Base-by-base conservation (phyloP, 768 basidiomycete species). In the Ramaria sp. region DNA sequence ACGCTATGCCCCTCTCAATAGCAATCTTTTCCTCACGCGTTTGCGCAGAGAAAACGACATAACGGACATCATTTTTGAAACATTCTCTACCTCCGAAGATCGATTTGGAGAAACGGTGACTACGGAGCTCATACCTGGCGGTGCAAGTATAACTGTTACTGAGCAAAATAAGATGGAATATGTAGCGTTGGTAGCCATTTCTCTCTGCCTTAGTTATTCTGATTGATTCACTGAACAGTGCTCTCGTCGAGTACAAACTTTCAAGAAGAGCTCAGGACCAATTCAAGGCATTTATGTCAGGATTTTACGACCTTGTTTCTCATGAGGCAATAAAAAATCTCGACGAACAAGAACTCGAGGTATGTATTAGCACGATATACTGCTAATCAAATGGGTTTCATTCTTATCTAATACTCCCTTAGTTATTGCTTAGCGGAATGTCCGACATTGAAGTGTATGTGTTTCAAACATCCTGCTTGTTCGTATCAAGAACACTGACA, bases 361-460 rank as follows among this genome's bases (percentile, higher is more conserved):
- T 42, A 15, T 15, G 41, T 42, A n/a, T 42, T 5, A 5, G 64
- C 59, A 7, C 18, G 47, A 57, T 32, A 44, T 42, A 16, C 27
- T 28, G 32, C 42, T 3, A 4, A 27, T 27, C 25, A 15, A 9
- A 18, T 27, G 51, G 20, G 24, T 56, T n/a, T 20, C 30, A 43
- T 22, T 12, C 51, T 22, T 5, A n/a, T 55, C 24, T 15, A 20
- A 7, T 55, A 70, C 6, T 5, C 15, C 41, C 22, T 5, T 15
- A 42, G 68, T 68, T 94, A 51, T 72, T 95, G 59, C 92, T 95
- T 58, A 91, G 92, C 57, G 92, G 92, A 52, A 91, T 94, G 83
- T 82, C 87, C 30, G 90, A 93, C 65, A 90, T 91, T 49, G 88
- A 92, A 64, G 88, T 89, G 79, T 84, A 63, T 50, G 79, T 71